Conservation (phyloP, 2,329 filamentous ascomycete species). For the Stemphylium lycopersici region DNA sequence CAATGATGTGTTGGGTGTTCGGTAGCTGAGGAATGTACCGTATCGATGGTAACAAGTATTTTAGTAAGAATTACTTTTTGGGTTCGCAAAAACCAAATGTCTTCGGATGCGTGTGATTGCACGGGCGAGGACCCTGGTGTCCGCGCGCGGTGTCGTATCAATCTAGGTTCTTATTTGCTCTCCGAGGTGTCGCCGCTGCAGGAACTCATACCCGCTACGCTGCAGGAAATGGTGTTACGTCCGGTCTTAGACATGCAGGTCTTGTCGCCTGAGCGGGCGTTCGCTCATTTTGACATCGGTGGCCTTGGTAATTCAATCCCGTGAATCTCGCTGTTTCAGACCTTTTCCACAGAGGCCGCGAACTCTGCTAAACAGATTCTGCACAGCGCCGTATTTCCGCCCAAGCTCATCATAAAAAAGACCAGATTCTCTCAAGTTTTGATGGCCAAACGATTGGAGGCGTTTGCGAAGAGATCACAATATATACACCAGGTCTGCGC, state of each 20-base stretch:
- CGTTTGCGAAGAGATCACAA: too few species aligned
- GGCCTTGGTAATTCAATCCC: background rate
- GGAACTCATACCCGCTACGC: background rate
- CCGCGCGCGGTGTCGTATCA: background rate
- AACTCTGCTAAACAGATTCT: too few species aligned
- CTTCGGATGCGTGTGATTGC: background rate
- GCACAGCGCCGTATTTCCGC: too few species aligned
- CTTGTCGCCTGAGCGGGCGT: background rate
- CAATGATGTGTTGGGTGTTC: background rate
- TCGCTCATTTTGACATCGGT: background rate
- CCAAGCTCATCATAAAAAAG: too few species aligned
- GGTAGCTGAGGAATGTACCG: background rate
- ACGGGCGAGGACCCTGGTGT: background rate
- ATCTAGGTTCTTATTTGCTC: background rate
- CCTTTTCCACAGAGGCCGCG: too few species aligned
- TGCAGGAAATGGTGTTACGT: background rate
- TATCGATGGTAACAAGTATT: background rate
- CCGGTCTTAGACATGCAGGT: background rate
- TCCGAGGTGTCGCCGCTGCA: conserved; percentile 6
- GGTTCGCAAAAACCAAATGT: background rate
- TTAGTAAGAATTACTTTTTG: background rate
- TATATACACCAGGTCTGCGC: too few species aligned
- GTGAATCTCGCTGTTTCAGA: too few species aligned
- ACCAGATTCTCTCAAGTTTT: too few species aligned
- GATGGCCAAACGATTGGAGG: too few species aligned